These are phyloP conservation scores for Ambrosia trifida DNA, from an alignment of 129 eudicot species.

Conservation along the genomic window DNA sequence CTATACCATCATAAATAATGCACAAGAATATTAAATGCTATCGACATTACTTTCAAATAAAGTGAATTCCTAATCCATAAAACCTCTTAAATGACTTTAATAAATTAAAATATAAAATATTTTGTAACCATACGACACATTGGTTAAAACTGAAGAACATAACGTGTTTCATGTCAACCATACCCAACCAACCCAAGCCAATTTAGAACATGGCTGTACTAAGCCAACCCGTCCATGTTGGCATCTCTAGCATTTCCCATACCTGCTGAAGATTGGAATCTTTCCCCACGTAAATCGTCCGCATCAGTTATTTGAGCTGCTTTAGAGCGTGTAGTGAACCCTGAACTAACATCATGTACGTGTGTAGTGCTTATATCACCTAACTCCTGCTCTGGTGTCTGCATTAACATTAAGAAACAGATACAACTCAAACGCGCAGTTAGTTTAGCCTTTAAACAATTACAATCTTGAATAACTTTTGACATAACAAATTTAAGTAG, in stretches of 20 bases:
- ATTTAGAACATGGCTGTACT: not conserved
- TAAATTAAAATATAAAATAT: too few relatives aligned
- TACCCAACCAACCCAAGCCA: not conserved
- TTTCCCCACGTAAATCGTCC: too few relatives aligned
- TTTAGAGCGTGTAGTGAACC: constrained; percentile 14
- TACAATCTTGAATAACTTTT: not conserved
- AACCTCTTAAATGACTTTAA: too few relatives aligned
- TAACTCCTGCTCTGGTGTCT: constrained; percentile 8
- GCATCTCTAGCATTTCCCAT: not conserved
- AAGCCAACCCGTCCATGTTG: not conserved
- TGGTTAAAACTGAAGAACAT: not conserved
- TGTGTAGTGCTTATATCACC: not conserved
- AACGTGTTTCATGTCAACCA: not conserved
- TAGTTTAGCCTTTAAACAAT: not conserved
- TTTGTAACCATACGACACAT: too few relatives aligned
- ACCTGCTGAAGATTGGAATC: too few relatives aligned
- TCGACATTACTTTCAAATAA: too few relatives aligned
- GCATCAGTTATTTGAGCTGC: not conserved
- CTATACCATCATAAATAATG: not conserved
- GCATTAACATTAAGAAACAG: not conserved
- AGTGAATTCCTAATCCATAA: too few relatives aligned
- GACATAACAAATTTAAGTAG: not conserved
- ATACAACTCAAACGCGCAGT: not conserved
- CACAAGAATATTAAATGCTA: not conserved
- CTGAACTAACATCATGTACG: not conserved